Conservation (phyloP, 305 asterid species). For the Stenogyne calaminthoides region DNA sequence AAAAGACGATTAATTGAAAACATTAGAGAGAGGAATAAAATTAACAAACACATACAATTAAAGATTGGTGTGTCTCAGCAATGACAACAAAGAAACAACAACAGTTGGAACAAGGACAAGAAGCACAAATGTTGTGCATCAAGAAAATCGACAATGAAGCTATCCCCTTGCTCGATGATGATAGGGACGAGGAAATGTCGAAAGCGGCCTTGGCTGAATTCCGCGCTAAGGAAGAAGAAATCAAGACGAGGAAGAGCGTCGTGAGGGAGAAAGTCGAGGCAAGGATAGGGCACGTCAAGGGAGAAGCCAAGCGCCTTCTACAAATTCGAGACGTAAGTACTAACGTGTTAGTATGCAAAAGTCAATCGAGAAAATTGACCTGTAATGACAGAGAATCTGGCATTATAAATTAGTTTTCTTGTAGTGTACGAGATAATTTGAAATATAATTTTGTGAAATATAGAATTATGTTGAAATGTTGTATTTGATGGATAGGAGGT, state of each 20-base stretch:
- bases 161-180: constrained; percentile 50
- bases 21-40: not conserved
- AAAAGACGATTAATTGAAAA: constrained; percentile 15
- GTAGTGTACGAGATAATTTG: not conserved
- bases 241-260: constrained; percentile 60
- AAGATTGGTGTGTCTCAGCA: not conserved
- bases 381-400: too few relatives aligned
- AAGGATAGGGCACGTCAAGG: constrained; percentile 68
- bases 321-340: constrained; percentile 63
- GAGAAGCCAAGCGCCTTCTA: constrained; percentile 65
- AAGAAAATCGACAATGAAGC: constrained; percentile 40
- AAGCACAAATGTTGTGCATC: constrained; percentile 36
- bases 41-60: too few relatives aligned
- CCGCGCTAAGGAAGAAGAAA: constrained; percentile 79
- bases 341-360: not conserved
- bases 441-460: too few relatives aligned
- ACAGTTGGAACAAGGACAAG: constrained; percentile 25
- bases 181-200: constrained; percentile 62
- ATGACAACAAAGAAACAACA: constrained; percentile 50
- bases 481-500: constrained; percentile 49
- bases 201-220: constrained; percentile 62
- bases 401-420: too few relatives aligned
- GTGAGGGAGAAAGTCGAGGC: constrained; percentile 64
- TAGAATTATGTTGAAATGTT: not conserved
- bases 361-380: too few relatives aligned